phyloP scores from a whole-genome alignment of 371 early-diverging fungal genomes.

The Syncephalastrum contaminatum region DNA sequence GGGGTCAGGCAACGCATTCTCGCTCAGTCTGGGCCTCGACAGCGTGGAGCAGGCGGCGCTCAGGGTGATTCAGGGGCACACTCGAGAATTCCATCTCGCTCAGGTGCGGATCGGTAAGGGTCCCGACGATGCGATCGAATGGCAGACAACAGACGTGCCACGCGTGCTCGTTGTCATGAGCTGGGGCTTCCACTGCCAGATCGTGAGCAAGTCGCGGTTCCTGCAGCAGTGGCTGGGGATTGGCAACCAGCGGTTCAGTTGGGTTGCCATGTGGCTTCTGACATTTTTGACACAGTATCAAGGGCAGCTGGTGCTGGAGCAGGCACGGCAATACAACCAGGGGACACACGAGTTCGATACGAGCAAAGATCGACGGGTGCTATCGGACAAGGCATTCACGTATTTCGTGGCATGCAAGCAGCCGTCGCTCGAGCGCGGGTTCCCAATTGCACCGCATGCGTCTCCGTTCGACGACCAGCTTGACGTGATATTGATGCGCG shows the following conservation, averaged over 20 bases:
- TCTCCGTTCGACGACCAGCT: conserved; percentile 27
- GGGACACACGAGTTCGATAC: conserved; percentile 2
- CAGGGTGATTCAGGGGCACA: conserved; percentile 30
- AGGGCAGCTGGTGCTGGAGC: conserved; percentile 30
- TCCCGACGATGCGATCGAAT: conserved; percentile 6
- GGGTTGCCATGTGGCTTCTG: conserved; percentile 35
- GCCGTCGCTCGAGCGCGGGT: conserved; percentile 42
- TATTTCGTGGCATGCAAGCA: conserved; percentile 46
- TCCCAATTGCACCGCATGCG: conserved; percentile 43
- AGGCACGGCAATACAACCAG: conserved; percentile 4
- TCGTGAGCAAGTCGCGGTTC: conserved; percentile 41
- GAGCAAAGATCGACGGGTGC: too few relatives aligned
- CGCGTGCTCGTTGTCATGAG: conserved; percentile 45
- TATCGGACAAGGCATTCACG: conserved; percentile 27
- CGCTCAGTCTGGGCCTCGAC: conserved; percentile 30
- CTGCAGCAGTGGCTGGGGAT: conserved; percentile 26
- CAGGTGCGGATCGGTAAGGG: conserved; percentile 25
- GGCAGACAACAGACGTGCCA: background rate
- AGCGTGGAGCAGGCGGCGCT: conserved; percentile 32
- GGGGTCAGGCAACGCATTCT: conserved; percentile 50
- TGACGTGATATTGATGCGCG: conserved; percentile 35
- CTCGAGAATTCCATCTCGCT: conserved; percentile 30
- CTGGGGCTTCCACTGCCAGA: conserved; percentile 54
- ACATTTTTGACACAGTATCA: conserved; percentile 30
- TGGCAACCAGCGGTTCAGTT: conserved; percentile 43